Evolutionary conservation across 306 rosid genomes (phyloP).

Genomic region (Psophocarpus tetragonolobus): DNA sequence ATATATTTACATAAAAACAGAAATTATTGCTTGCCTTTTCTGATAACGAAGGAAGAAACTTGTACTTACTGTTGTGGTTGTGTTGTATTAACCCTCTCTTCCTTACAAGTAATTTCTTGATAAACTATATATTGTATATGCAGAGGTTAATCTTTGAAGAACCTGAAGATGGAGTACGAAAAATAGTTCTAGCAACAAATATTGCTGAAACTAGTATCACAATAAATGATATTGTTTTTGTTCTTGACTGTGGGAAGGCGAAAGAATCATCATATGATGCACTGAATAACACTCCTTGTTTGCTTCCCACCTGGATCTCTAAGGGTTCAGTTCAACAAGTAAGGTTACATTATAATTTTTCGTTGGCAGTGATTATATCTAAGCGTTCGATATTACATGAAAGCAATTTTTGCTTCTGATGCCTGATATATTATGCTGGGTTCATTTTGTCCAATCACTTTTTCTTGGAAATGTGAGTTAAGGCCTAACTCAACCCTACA

Average conservation of each 20-base stretch:
- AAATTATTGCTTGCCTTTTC: background rate
- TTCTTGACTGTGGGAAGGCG: conserved; percentile 96
- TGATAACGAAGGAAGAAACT: background rate
- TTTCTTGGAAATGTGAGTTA: no score
- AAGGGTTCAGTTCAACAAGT: conserved; percentile 95
- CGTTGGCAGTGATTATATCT: background rate
- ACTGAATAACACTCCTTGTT: conserved; percentile 93
- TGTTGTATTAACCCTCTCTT: background rate
- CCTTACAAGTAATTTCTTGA: background rate
- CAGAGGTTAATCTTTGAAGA: conserved; percentile 88
- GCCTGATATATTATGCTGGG: background rate
- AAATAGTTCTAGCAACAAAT: conserved; percentile 94
- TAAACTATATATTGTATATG: conserved; percentile 31
- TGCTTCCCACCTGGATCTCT: conserved; percentile 98
- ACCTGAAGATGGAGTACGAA: conserved; percentile 78
- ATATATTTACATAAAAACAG: background rate
- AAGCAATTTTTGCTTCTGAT: conserved; percentile 13
- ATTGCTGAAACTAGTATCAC: conserved; percentile 98
- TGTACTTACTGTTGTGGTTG: background rate
- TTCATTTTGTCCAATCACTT: background rate
- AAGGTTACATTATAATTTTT: conserved; percentile 42
- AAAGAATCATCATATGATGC: conserved; percentile 97
- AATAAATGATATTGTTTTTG: conserved; percentile 87
- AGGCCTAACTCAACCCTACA: no score
- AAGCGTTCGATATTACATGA: background rate